Conservation (phyloP, 164 flowering plant genomes). For the Tinospora cordifolia region DNA sequence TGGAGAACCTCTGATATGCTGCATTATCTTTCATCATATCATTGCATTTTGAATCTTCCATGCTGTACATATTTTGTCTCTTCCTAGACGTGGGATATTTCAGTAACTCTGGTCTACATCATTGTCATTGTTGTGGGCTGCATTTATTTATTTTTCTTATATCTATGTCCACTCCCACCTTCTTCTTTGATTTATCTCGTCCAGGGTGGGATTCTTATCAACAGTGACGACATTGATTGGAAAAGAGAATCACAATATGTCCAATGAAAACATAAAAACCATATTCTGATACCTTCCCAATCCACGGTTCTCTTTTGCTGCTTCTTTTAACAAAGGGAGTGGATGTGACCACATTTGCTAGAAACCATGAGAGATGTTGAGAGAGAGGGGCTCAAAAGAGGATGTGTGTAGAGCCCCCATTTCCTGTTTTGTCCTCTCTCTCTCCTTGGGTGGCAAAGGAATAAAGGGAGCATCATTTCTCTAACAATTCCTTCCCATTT, state of each 20-base stretch:
- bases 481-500: constrained; percentile 16
- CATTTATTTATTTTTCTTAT: not conserved
- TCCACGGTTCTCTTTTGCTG: constrained; percentile 19
- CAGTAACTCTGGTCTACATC: not conserved
- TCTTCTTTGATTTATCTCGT: constrained; percentile 14
- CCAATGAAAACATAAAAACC: constrained; percentile 20
- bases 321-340: constrained; percentile 26
- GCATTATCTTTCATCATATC: not conserved
- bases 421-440: constrained; percentile 14
- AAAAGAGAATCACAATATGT: constrained; percentile 27
- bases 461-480: constrained; percentile 31
- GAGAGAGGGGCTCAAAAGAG: constrained; percentile 4
- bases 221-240: constrained; percentile 35
- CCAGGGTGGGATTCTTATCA: constrained; percentile 46
- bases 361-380: constrained; percentile 8
- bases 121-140: not conserved
- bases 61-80: not conserved
- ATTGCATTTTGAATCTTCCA: not conserved
- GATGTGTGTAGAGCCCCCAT: constrained; percentile 2
- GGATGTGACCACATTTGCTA: constrained; percentile 32
- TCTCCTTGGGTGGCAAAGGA: constrained; percentile 25
- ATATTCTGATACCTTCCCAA: constrained; percentile 47
- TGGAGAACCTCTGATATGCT: not conserved
- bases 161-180: constrained; percentile 4
- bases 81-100: constrained; percentile 3